Evolutionary conservation across 1,139 yeast genomes (phyloP).

Genomic region (Yamadazyma siamensis): DNA sequence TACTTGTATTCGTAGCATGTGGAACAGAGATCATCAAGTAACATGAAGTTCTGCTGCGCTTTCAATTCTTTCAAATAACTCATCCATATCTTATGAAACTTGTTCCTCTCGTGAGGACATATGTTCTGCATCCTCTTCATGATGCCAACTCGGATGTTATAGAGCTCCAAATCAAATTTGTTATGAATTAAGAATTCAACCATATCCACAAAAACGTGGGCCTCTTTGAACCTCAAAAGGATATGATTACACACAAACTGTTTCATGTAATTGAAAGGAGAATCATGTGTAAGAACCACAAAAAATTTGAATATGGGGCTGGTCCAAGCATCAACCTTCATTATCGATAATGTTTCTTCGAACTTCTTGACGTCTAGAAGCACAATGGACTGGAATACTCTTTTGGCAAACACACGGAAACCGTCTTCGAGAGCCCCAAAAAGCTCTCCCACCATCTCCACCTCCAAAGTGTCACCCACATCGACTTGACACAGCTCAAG

Average conservation of each 20-base stretch:
- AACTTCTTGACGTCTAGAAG: conserved; percentile 26
- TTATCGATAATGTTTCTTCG: conserved; percentile 15
- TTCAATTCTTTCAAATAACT: conserved; percentile 10
- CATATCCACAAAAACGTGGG: conserved; percentile 16
- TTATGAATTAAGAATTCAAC: conserved; percentile 20
- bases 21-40: conserved; percentile 11
- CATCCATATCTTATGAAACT: conserved; percentile 15
- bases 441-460: conserved; percentile 22
- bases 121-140: conserved; percentile 11
- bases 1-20: conserved; percentile 9
- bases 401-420: conserved; percentile 29
- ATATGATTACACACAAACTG: conserved; percentile 20
- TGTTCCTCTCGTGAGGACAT: conserved; percentile 14
- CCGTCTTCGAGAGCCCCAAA: conserved; percentile 20
- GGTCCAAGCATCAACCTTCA: conserved; percentile 29
- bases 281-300: conserved; percentile 29
- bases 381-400: conserved; percentile 34
- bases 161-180: conserved; percentile 20
- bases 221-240: conserved; percentile 15
- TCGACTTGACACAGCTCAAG: no score
- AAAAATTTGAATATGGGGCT: conserved; percentile 28
- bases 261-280: conserved; percentile 30
- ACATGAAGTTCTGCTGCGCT: conserved; percentile 6
- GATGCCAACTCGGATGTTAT: conserved; percentile 16
- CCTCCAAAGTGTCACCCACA: conserved; percentile 16